Percentiles rank a stretch among this genome's conserved stretches.
These are phyloP conservation scores for Ananas comosus DNA, from an alignment of 176 grass and related monocot species.

Conservation along the genomic window DNA sequence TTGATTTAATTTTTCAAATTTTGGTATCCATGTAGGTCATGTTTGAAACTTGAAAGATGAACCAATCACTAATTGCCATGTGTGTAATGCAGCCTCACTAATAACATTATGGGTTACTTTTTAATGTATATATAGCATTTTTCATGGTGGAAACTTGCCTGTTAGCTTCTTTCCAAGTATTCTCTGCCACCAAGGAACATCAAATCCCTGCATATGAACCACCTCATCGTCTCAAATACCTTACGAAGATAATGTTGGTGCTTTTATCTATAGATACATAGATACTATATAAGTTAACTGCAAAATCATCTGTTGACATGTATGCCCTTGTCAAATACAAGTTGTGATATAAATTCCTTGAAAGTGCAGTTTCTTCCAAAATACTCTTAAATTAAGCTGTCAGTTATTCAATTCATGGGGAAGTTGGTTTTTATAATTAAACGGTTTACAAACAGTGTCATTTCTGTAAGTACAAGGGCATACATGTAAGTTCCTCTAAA, in stretches of 20 bases:
- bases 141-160: slow-evolving; percentile 25
- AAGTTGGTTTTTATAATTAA: background rate
- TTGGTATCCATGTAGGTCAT: no score
- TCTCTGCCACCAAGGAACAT: slow-evolving; percentile 75
- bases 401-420: background rate
- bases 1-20: no score
- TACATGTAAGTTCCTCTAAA: no score
- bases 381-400: no score
- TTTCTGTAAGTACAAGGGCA: no score
- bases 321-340: no score
- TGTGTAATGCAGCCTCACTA: no score
- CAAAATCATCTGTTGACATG: background rate
- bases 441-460: background rate
- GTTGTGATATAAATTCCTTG: no score
- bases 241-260: background rate
- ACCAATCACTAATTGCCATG: background rate
- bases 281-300: background rate
- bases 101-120: background rate
- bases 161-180: slow-evolving; percentile 70
- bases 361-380: no score
- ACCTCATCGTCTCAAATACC: slow-evolving; percentile 2
- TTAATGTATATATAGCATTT: background rate
- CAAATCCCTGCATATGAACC: slow-evolving; percentile 62
- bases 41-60: background rate
- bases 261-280: background rate